Evolutionary conservation across 805 yeast species (phyloP).

Genomic region (Metschnikowia rubicola): DNA sequence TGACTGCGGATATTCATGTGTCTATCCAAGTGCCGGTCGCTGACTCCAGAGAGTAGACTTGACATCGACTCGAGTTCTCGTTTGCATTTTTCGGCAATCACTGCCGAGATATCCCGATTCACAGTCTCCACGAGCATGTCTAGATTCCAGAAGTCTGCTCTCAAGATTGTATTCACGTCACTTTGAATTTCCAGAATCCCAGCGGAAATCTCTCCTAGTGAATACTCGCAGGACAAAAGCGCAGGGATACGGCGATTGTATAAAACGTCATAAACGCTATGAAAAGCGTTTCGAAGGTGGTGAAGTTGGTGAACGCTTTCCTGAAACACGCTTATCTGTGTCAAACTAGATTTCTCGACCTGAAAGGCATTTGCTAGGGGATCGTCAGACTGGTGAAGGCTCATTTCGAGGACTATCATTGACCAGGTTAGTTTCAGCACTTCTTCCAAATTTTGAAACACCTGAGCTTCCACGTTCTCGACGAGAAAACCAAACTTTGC

Average conservation of each 20-base stretch:
- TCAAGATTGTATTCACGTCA: slow-evolving; percentile 3
- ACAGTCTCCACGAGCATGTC: slow-evolving; percentile 20
- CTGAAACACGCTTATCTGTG: slow-evolving; percentile 24
- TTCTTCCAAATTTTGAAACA: slow-evolving; percentile 24
- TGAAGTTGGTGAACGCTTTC: slow-evolving; percentile 19
- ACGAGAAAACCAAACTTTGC: slow-evolving; percentile 43
- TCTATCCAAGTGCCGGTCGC: too few species aligned
- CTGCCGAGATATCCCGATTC: slow-evolving; percentile 22
- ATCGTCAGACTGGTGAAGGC: slow-evolving; percentile 25
- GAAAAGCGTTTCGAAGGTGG: slow-evolving; percentile 7
- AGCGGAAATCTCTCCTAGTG: background rate
- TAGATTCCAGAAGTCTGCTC: slow-evolving; percentile 18
- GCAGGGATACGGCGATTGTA: slow-evolving; percentile 3
- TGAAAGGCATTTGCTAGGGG: background rate
- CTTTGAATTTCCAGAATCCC: slow-evolving; percentile 4
- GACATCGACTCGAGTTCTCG: background rate
- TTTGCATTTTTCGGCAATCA: slow-evolving; percentile 21
- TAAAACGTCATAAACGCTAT: slow-evolving; percentile 2
- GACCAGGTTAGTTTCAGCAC: slow-evolving; percentile 11
- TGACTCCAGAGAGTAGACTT: background rate
- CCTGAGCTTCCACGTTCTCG: slow-evolving; percentile 25
- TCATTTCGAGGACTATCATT: slow-evolving; percentile 7
- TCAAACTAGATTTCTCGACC: slow-evolving; percentile 8
- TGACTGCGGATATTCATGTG: background rate
- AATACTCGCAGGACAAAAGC: slow-evolving; percentile 5